These are phyloP conservation scores for Arxiozyma bovina DNA, from an alignment of 1,139 yeast genomes.

Conservation along the genomic window DNA sequence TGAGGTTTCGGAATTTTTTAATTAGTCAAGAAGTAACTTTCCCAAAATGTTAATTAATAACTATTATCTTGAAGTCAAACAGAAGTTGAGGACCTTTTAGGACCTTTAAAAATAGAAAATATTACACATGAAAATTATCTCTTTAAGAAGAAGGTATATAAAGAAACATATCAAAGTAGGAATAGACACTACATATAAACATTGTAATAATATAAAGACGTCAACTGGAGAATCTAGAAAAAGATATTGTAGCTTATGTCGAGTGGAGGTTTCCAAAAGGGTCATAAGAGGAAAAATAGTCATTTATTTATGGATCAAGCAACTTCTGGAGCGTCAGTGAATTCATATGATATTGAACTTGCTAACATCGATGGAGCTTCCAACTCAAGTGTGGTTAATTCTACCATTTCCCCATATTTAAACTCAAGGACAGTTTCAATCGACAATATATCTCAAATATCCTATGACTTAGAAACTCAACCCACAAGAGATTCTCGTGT, in stretches of 20 bases:
- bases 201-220: background rate
- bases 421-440: background rate
- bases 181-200: background rate
- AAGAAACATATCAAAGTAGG: background rate
- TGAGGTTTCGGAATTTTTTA: no score
- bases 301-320: slow-evolving; percentile 15
- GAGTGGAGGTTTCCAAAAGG: slow-evolving; percentile 2
- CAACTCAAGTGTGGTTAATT: background rate
- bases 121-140: background rate
- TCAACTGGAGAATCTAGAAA: background rate
- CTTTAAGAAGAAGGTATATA: no score
- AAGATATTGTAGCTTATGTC: background rate
- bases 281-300: slow-evolving; percentile 17
- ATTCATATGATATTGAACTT: slow-evolving; percentile 8
- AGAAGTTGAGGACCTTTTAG: no score
- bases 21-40: no score
- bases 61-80: background rate
- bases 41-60: background rate
- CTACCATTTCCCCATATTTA: background rate
- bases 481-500: background rate
- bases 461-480: slow-evolving; percentile 1
- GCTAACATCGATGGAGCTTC: slow-evolving; percentile 4
- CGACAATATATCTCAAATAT: background rate
- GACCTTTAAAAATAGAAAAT: background rate
- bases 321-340: slow-evolving; percentile 12